Percentiles rank a stretch among this genome's conserved stretches.
phyloP scores from a whole-genome alignment of 2,329 filamentous ascomycete species.

The Botrytis medusae region DNA sequence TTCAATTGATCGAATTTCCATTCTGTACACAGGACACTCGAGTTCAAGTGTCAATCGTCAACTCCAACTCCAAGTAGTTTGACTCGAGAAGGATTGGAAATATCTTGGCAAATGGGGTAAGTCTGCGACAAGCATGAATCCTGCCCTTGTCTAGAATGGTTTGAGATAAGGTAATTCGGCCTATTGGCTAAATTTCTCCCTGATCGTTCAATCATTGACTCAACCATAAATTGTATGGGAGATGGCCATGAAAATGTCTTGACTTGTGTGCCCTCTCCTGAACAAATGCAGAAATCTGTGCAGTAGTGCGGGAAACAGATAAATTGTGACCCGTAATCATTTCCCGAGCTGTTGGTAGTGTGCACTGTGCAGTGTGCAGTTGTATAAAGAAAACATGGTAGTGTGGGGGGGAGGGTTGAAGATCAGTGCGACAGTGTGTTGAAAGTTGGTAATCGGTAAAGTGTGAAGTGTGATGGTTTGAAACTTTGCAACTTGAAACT shows the following conservation, averaged over 20 bases:
- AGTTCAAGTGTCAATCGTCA: background rate
- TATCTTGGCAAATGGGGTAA: slow-evolving; percentile 10
- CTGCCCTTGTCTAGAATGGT: slow-evolving; percentile 15
- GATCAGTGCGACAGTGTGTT: slow-evolving; percentile 13
- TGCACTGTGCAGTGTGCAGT: background rate
- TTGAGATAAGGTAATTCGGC: slow-evolving; percentile 19
- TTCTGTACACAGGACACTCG: background rate
- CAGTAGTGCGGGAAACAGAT: slow-evolving; percentile 16
- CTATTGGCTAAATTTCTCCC: slow-evolving; percentile 11
- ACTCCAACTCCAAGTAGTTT: slow-evolving; percentile 17
- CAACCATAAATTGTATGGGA: background rate
- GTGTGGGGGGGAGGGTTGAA: slow-evolving; percentile 7
- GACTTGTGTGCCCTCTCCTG: slow-evolving; percentile 18
- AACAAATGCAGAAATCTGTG: slow-evolving; percentile 13
- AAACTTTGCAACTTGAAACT: background rate
- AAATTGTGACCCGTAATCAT: slow-evolving; percentile 12
- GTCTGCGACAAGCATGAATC: slow-evolving; percentile 6
- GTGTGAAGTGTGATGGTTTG: background rate
- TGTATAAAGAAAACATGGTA: background rate
- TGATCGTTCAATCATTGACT: background rate
- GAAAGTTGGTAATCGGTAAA: slow-evolving; percentile 6
- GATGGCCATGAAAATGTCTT: slow-evolving; percentile 14
- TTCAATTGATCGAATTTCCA: background rate
- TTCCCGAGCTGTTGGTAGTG: slow-evolving; percentile 15
- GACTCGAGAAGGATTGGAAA: slow-evolving; percentile 10